These are phyloP conservation scores for Calonectria montana DNA, from an alignment of 2,329 filamentous ascomycete genomes.

Conservation along the genomic window DNA sequence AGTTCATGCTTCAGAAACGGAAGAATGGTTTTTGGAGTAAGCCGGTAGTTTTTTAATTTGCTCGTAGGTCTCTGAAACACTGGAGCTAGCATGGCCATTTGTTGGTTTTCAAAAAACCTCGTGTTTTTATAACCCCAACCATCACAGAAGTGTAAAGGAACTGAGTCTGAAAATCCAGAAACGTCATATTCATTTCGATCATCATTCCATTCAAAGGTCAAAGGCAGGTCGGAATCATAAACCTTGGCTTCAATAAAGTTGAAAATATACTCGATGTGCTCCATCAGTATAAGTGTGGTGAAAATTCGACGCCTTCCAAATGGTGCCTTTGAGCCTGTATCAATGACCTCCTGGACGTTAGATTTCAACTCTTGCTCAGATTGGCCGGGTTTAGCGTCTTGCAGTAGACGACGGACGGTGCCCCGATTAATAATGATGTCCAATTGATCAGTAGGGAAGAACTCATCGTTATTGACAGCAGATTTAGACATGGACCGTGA, in stretches of 20 bases:
- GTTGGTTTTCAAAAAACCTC: neutral
- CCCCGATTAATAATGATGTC: neutral
- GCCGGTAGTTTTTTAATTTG: neutral
- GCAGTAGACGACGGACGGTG: neutral
- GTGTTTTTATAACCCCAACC: neutral
- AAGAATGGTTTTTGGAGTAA: neutral
- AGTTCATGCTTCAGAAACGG: neutral
- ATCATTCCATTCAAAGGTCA: neutral
- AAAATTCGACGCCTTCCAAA: neutral
- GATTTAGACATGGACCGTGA: neutral
- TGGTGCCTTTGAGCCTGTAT: neutral
- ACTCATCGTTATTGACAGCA: neutral
- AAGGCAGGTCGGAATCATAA: neutral
- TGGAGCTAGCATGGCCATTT: neutral
- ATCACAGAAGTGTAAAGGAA: neutral
- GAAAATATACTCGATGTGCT: neutral
- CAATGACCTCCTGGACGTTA: neutral
- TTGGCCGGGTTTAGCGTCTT: neutral
- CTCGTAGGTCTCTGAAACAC: neutral
- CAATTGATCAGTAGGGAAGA: neutral
- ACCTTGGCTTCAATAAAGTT: neutral
- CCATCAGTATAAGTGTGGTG: neutral
- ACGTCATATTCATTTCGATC: too few species aligned
- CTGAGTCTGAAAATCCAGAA: too few species aligned
- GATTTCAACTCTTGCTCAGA: neutral